Conservation (phyloP, 345 rosid genomes). For the Linum usitatissimum region DNA sequence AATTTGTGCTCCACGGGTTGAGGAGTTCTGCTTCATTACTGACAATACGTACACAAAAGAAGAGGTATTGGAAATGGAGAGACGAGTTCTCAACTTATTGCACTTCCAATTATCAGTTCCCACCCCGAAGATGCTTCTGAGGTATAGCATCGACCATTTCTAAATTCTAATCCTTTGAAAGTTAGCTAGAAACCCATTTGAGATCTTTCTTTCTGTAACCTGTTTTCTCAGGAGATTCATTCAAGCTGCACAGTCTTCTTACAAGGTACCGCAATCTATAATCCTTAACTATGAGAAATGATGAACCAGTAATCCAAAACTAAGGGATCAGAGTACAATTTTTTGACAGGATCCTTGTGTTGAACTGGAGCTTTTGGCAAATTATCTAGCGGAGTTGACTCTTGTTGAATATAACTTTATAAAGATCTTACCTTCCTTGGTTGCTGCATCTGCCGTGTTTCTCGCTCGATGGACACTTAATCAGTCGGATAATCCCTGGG, state of each 20-base stretch:
- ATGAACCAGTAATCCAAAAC: neutral
- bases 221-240: conserved; percentile 61
- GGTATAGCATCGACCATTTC: conserved; percentile 31
- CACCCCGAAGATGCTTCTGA: conserved; percentile 76
- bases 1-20: conserved; percentile 70
- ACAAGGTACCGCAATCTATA: conserved; percentile 33
- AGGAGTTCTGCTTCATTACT: conserved; percentile 89
- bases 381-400: conserved; percentile 75
- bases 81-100: conserved; percentile 52
- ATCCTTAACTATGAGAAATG: neutral
- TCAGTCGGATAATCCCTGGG: conserved; percentile 91
- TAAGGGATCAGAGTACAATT: conserved; percentile 4
- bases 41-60: conserved; percentile 73
- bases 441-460: conserved; percentile 89
- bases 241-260: conserved; percentile 71
- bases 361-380: conserved; percentile 71
- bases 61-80: conserved; percentile 88
- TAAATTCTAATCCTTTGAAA: conserved; percentile 2
- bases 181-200: neutral
- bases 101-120: conserved; percentile 68
- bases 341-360: conserved; percentile 39
- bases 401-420: conserved; percentile 69
- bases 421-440: conserved; percentile 59
- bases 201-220: conserved; percentile 6
- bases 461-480: conserved; percentile 82